Conservation (phyloP, 306 rosid species). For the Dalbergia cochinchinensis region DNA sequence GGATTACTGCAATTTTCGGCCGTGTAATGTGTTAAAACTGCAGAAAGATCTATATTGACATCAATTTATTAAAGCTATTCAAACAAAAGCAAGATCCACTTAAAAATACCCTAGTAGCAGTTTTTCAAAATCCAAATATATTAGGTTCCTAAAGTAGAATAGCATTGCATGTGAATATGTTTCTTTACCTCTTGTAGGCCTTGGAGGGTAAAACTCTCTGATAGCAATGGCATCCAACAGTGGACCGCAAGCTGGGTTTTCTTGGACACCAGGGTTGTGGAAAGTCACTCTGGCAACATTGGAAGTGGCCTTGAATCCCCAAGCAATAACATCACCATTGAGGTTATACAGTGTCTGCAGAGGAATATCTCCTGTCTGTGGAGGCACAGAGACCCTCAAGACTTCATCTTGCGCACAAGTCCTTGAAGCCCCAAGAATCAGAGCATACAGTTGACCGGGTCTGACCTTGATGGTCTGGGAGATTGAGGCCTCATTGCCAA, state of each 20-base stretch:
- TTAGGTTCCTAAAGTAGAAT: not conserved
- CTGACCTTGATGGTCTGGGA: conserved; percentile 81
- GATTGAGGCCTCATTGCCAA: conserved; percentile 89
- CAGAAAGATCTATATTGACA: conserved; percentile 24
- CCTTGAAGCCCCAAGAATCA: conserved; percentile 92
- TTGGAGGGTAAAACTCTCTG: conserved; percentile 75
- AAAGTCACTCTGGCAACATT: conserved; percentile 66
- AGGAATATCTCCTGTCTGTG: conserved; percentile 86
- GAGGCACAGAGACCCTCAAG: conserved; percentile 74
- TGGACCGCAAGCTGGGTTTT: conserved; percentile 92
- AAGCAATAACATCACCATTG: conserved; percentile 86
- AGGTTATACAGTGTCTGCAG: conserved; percentile 85
- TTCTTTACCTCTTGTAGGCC: conserved; percentile 78
- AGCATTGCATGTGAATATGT: conserved; percentile 4
- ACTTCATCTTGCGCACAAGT: conserved; percentile 98
- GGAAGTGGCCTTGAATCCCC: conserved; percentile 70
- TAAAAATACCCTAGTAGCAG: not conserved
- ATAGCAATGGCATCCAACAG: conserved; percentile 94
- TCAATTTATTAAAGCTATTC: not conserved
- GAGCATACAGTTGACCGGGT: conserved; percentile 71
- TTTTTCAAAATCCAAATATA: not conserved
- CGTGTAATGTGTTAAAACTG: not conserved
- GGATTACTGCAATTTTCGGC: not conserved
- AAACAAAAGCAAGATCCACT: not conserved
- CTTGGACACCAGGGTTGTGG: conserved; percentile 95